A percentile compares a stretch with the other conserved stretches of the same genome.
phyloP scores from a whole-genome alignment of 768 basidiomycete genomes.

The Roridomyces roridus region DNA sequence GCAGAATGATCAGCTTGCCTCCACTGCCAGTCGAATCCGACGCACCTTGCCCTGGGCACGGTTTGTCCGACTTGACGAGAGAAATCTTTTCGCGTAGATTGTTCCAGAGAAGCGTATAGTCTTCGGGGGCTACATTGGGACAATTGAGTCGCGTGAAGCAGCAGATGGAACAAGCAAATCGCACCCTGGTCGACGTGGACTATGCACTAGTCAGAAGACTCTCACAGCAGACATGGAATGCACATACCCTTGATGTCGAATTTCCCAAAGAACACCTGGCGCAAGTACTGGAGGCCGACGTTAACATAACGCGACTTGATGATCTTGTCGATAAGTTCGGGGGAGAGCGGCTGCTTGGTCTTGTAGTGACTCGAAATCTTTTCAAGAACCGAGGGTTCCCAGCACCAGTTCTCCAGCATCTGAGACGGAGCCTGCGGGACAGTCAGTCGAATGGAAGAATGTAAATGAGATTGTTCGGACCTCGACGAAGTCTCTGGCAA shows the following conservation, averaged over 20 bases:
- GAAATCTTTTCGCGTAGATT: conserved; percentile 72
- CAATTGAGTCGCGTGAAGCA: background rate
- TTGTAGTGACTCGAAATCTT: conserved; percentile 84
- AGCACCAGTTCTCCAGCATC: conserved; percentile 95
- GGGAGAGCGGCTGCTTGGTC: conserved; percentile 71
- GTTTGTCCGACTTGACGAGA: conserved; percentile 65
- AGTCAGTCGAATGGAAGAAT: background rate
- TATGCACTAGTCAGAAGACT: too few relatives aligned
- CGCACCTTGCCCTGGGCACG: conserved; percentile 70
- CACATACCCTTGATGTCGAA: conserved; percentile 62
- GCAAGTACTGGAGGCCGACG: conserved; percentile 80
- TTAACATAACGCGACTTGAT: conserved; percentile 85
- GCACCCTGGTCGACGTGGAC: conserved; percentile 74
- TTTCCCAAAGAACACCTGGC: conserved; percentile 85
- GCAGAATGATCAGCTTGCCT: background rate
- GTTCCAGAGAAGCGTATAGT: conserved; percentile 85
- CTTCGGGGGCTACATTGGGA: conserved; percentile 51
- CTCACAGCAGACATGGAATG: too few relatives aligned
- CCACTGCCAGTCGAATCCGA: background rate
- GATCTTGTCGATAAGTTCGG: conserved; percentile 79
- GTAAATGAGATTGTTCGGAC: conserved; percentile 29
- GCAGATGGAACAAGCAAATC: conserved; percentile 4
- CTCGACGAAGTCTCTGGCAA: conserved; percentile 85
- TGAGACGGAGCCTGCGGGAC: conserved; percentile 67
- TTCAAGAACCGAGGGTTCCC: conserved; percentile 79